Evolutionary conservation across 2,329 filamentous ascomycete genomes (phyloP).

Genomic region (Ophiostoma sp.): DNA sequence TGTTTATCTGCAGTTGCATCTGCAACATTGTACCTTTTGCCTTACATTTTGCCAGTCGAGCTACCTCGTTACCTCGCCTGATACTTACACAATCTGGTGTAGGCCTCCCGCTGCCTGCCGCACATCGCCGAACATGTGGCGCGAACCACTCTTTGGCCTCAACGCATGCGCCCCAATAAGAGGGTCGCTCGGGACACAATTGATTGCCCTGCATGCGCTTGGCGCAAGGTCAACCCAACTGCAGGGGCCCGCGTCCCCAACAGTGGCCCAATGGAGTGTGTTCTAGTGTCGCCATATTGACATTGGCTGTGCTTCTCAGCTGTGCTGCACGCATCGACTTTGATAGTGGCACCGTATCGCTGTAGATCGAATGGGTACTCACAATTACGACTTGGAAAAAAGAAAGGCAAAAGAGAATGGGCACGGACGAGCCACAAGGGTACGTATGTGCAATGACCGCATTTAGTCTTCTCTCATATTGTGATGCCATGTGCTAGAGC

Average conservation of each 20-base stretch:
- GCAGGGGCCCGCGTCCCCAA: not conserved
- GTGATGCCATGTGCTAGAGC: not conserved
- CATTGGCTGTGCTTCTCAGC: not conserved
- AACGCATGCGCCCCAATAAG: not conserved
- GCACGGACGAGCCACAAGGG: not conserved
- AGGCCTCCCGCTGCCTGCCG: not conserved
- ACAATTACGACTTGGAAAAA: not conserved
- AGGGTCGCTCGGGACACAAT: not conserved
- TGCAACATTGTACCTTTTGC: no score
- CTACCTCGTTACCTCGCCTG: no score
- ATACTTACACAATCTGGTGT: not conserved
- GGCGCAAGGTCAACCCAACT: not conserved
- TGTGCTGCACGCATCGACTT: not conserved
- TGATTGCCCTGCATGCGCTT: not conserved
- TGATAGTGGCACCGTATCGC: not conserved
- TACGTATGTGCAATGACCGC: not conserved
- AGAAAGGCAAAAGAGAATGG: not conserved
- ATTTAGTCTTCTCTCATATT: not conserved
- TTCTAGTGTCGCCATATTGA: not conserved
- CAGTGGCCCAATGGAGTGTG: not conserved
- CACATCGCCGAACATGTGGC: not conserved
- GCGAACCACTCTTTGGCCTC: not conserved
- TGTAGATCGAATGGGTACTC: not conserved
- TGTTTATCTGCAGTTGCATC: no score
- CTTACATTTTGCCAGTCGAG: not conserved